Base-by-base conservation (phyloP, 768 basidiomycete species). In the Plicaturopsis crispa region DNA sequence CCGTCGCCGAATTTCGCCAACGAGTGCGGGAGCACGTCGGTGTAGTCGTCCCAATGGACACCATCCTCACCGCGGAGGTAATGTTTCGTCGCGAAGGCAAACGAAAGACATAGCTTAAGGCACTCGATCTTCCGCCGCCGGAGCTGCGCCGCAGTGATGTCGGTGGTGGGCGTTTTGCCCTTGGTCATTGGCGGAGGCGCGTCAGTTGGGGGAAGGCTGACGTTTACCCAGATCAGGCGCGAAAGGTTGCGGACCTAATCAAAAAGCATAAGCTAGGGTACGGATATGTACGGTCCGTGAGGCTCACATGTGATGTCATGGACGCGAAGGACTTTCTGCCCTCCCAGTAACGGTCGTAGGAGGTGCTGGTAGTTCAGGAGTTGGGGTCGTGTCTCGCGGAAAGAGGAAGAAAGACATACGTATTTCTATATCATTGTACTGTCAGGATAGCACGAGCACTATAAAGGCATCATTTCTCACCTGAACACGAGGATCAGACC, bases 401-500 rank as follows among this genome's bases (percentile, higher is more conserved):
- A 6, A 17, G 35, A 17, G 34, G 20, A 39, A 33, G 24, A 32
- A 23, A 14, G 31, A 50, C 73, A 24, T 55, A 80, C 84, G 80
- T 65, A 47, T 88, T 87, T 49, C 86, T 86, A 35, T 6, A 35
- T 16, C 12, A 20, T 6, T 2, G n/a, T n/a, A n/a, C 16, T 43
- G 38, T 41, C 13, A 24, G n/a, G 26, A 38, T 3, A 41, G 26
- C 14, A 37, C 38, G 36, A 28, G 43, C 17, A 14, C 26, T 10
- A 38, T 21, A n/a, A 13, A 20, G 19, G 24, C 32, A 18, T 7
- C n/a, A 8, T 19, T 21, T 57, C 74, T 51, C 46, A 80, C 87
- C 88, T 74, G 56, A 90, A 91, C 2, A 91, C 90, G 23, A 94
- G 68, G 39, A 94, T 80, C 41, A 96, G 69, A 48, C 90, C 92